These are phyloP conservation scores for Capronia epimyces DNA, from an alignment of 2,329 filamentous ascomycete species.

Conservation along the genomic window DNA sequence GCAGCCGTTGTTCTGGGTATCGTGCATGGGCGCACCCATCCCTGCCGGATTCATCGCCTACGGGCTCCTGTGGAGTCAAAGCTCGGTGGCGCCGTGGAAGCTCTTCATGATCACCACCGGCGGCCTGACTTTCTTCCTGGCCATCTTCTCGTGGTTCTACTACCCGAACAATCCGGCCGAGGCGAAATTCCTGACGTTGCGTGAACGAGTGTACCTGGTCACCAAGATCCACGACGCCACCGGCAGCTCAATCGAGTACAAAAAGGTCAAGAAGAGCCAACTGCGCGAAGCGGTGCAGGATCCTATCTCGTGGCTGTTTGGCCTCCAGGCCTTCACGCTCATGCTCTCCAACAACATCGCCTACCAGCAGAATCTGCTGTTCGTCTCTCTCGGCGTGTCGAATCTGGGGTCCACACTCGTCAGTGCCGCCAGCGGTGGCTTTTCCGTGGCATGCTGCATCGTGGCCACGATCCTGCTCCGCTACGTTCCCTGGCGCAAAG, in stretches of 20 bases:
- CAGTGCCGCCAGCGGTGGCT: conserved; percentile 31
- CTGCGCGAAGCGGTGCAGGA: conserved; percentile 34
- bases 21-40: conserved; percentile 38
- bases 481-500: conserved; percentile 2
- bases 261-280: conserved; percentile 34
- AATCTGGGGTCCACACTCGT: conserved; percentile 52
- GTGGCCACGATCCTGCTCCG: conserved; percentile 36
- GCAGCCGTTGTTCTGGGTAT: conserved; percentile 37
- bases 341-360: conserved; percentile 39
- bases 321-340: conserved; percentile 35
- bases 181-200: conserved; percentile 33
- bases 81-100: conserved; percentile 32
- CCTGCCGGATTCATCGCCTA: conserved; percentile 40
- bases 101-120: conserved; percentile 40
- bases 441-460: conserved; percentile 33
- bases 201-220: conserved; percentile 35
- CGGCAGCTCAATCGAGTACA: conserved; percentile 37
- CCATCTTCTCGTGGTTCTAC: conserved; percentile 8
- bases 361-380: conserved; percentile 42
- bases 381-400: conserved; percentile 44
- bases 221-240: conserved; percentile 35
- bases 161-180: conserved; percentile 35
- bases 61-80: conserved; percentile 38
- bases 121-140: conserved; percentile 34
- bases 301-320: conserved; percentile 36